Evolutionary conservation across 306 rosid species (phyloP), one percentile per base, ranked within the genome.

Genomic region (Boehmeria nivea): DNA sequence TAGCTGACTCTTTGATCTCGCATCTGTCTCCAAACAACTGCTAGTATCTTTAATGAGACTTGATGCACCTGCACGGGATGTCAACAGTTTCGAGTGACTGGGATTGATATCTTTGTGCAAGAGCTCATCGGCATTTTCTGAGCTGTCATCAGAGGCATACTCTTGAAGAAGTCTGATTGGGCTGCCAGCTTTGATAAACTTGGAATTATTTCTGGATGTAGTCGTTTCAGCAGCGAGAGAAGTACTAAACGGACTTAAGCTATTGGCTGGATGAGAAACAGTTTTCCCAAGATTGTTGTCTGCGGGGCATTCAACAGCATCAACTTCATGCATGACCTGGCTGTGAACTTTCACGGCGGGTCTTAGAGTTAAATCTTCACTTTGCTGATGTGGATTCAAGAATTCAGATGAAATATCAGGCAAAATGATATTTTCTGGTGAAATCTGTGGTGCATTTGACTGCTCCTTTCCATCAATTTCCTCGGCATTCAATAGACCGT

Each of bases 161-260:
- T 72, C 83, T 81, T 90, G 95, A 74, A 87, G 72, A 68, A 87
- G 94, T 61, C 72, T 72, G 63, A 87, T 80, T 46, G 91, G 82
- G 76, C 79, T 90, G 65, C 76, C 78, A 71, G 67, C 74, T 67
- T 28, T 62, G 38, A 51, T 55, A 48, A 40, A 56, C 51, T 77
- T 57, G 59, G 74, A 58, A 66, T 64, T 56, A 58, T 45, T 56
- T 22, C 64, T 58, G 54, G 72, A 31, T 58, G 49, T 53, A 38
- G 40, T 59, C 44, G 75, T 59, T 67, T 64, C 76, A 19, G 53
- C 43, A 43, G 36, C 76, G 60, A 56, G 65, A 68, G 74, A 71
- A 75, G 69, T 42, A 55, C 51, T 71, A 44, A 24, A 34, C 22
- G 21, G 43, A 6, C 13, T 57, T 21, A 56, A 70, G 68, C 51